A percentile compares a stretch with the other conserved stretches of the same genome.
These are phyloP conservation scores for Oxalis stricta DNA, from an alignment of 441 rosid species.

Conservation along the genomic window DNA sequence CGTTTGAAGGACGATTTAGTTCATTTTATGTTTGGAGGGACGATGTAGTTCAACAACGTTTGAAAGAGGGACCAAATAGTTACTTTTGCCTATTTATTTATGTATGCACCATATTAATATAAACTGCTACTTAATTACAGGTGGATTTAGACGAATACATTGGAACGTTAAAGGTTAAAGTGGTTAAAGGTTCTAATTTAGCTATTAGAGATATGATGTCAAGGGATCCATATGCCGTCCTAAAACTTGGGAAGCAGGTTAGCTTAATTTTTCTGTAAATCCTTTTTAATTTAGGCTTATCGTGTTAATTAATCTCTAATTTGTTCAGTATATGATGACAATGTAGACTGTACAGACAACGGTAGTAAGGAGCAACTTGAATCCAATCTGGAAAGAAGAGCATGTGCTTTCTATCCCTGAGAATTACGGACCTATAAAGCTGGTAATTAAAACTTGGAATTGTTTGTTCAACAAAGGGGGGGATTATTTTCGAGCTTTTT, in stretches of 20 bases:
- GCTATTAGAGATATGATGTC: constrained; percentile 96
- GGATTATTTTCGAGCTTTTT: too few species aligned
- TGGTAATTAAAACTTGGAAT: too few species aligned
- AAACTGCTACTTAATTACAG: constrained; percentile 26
- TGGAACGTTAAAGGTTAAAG: constrained; percentile 65
- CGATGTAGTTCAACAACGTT: too few species aligned
- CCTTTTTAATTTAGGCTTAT: not conserved
- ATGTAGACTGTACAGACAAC: constrained; percentile 53
- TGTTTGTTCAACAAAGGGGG: too few species aligned
- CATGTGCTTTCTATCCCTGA: constrained; percentile 84
- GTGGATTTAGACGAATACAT: constrained; percentile 79
- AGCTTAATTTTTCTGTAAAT: constrained; percentile 6
- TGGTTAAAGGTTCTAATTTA: constrained; percentile 60
- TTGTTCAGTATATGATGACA: not conserved
- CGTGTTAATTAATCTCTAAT: not conserved
- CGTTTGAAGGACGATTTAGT: too few species aligned
- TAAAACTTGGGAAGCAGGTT: constrained; percentile 82
- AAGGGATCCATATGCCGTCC: constrained; percentile 87
- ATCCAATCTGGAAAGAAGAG: constrained; percentile 86
- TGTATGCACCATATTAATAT: constrained; percentile 4
- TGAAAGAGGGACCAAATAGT: constrained; percentile 1
- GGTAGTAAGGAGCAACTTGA: constrained; percentile 62
- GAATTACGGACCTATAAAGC: constrained; percentile 53
- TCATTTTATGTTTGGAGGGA: too few species aligned
- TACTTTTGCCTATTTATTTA: constrained; percentile 4